Percentiles rank a stretch among this genome's conserved stretches.
Conservation (phyloP, 2,329 filamentous ascomycete species). For the Xylaria polymorpha region DNA sequence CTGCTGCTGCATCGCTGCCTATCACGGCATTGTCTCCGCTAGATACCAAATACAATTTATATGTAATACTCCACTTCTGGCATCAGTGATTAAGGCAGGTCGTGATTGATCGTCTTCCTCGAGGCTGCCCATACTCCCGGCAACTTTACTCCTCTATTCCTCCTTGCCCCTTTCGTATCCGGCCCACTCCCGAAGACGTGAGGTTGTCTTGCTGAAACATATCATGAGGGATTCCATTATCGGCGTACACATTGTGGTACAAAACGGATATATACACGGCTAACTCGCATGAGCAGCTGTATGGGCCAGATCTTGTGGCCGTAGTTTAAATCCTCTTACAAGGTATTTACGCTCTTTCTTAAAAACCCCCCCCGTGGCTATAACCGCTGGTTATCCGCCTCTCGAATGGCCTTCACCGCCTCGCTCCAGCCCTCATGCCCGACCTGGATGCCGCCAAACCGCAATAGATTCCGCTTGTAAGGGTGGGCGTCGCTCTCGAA, state of each 20-base stretch:
- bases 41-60: conserved; percentile 40
- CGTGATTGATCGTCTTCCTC: background rate
- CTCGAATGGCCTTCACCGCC: conserved; percentile 62
- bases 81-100: background rate
- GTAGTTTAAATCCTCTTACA: background rate
- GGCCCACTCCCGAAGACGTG: background rate
- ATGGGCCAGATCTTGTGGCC: conserved; percentile 3
- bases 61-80: conserved; percentile 8
- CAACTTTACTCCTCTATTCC: background rate
- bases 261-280: conserved; percentile 46
- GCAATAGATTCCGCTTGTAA: conserved; percentile 87
- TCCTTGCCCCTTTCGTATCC: background rate
- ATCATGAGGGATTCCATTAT: conserved; percentile 42
- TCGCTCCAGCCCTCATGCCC: conserved; percentile 66
- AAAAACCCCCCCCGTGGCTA: conserved; percentile 47
- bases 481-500: conserved; percentile 95
- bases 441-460: conserved; percentile 71
- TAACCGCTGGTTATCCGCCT: conserved; percentile 63
- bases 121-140: background rate
- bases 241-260: conserved; percentile 45
- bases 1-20: conserved; percentile 12
- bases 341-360: background rate
- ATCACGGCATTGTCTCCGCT: conserved; percentile 29
- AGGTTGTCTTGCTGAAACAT: conserved; percentile 1
- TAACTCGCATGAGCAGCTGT: conserved; percentile 22